Conservation (phyloP, 1,139 yeast species). For the Blastobotrys proliferans region DNA sequence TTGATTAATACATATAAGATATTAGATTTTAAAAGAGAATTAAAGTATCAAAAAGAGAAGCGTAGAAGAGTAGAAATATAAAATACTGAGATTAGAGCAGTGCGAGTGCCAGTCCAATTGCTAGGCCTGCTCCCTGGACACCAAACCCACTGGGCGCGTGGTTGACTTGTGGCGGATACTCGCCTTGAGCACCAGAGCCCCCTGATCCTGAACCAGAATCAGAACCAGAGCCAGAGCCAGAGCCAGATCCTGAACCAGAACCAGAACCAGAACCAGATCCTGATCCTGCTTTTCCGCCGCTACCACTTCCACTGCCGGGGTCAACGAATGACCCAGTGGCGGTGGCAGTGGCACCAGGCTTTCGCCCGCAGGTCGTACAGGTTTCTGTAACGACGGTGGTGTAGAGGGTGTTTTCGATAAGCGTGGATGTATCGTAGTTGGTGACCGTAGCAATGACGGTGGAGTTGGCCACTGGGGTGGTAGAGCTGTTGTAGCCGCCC, state of each 20-base stretch:
- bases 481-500: neutral
- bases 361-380: too few relatives aligned
- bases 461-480: neutral
- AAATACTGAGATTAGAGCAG: too few relatives aligned
- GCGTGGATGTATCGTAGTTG: neutral
- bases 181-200: slow-evolving; percentile 1
- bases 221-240: neutral
- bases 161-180: neutral
- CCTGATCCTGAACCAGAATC: too few relatives aligned
- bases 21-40: neutral
- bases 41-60: slow-evolving; percentile 4
- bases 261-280: neutral
- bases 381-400: slow-evolving; percentile 1
- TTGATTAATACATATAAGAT: neutral
- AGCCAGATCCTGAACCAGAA: slow-evolving; percentile 4
- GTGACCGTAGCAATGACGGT: neutral
- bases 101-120: slow-evolving; percentile 5
- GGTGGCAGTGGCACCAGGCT: too few relatives aligned
- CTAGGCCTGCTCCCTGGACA: neutral
- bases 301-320: too few relatives aligned
- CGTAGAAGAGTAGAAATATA: too few relatives aligned
- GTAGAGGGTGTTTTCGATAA: neutral
- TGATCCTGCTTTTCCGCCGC: too few relatives aligned
- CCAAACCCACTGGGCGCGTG: slow-evolving; percentile 2
- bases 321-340: too few relatives aligned